Percentiles rank a stretch among this genome's conserved stretches.
Conservation (phyloP, 2,329 filamentous ascomycete species). For the Pestalotiopsis sp. region DNA sequence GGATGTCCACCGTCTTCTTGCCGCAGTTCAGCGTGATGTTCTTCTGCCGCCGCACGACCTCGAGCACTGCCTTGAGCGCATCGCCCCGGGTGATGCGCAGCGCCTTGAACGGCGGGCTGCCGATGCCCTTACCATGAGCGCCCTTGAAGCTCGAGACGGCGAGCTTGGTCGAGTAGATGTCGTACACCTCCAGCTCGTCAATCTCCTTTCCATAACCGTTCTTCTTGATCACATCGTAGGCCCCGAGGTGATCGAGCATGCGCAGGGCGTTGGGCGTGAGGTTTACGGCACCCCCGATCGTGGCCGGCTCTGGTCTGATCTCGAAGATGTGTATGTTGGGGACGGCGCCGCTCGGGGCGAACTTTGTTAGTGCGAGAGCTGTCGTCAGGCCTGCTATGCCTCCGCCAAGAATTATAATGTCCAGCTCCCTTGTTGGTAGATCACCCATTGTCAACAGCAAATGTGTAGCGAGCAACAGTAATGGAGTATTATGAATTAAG, state of each 20-base stretch:
- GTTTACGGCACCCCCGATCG: constrained; percentile 13
- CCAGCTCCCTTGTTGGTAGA: background rate
- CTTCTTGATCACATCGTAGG: constrained; percentile 5
- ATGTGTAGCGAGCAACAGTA: background rate
- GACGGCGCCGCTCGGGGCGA: constrained; percentile 8
- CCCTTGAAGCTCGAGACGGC: constrained; percentile 13
- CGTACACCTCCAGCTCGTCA: constrained; percentile 12
- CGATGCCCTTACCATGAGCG: constrained; percentile 9
- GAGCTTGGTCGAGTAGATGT: constrained; percentile 13
- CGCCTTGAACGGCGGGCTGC: constrained; percentile 11
- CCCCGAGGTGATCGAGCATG: constrained; percentile 11
- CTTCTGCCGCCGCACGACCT: background rate
- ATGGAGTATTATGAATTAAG: background rate
- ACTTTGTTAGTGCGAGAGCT: constrained; percentile 13
- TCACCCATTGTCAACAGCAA: background rate
- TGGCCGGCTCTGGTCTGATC: constrained; percentile 12
- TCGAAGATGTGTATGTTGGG: constrained; percentile 12
- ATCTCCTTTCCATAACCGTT: constrained; percentile 11
- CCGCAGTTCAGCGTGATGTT: constrained; percentile 11
- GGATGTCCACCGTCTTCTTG: constrained; percentile 9
- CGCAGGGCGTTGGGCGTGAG: constrained; percentile 13
- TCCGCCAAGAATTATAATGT: constrained; percentile 13
- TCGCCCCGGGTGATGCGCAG: constrained; percentile 13
- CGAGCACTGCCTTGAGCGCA: constrained; percentile 13
- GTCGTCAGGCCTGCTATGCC: constrained; percentile 14